Evolutionary conservation across 441 rosid genomes (phyloP), one percentile per base, ranked within the genome.

Genomic region (Gossypium schwendimanii): DNA sequence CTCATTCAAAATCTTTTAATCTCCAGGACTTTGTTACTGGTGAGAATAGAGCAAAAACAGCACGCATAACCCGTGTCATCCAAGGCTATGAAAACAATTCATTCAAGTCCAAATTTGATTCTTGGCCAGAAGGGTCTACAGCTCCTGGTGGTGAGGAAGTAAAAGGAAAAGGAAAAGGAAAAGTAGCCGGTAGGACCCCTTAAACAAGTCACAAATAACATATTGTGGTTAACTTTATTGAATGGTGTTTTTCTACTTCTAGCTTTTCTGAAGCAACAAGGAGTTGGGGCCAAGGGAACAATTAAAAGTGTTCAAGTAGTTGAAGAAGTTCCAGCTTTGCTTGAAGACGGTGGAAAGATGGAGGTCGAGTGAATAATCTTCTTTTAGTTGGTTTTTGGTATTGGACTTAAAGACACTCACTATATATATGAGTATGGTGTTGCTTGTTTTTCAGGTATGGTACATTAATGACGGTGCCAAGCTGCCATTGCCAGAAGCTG

Each of bases 221-320:
- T 52, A 10, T 76, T 55, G 6, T 72, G 5, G 53, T 64, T 66
- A 31, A 62, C 63, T 12, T 81, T 64, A 59, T 78, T 87, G 75
- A 78, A 54, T 55, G 66, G 3, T 50, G 24, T 6, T 59, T 71
- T 45, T 74, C 6, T 63, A 65, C 74, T 81, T 70, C 23, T 85
- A 96, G 98, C 99, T 75, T 75, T 94, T 78, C 80, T 94, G 86
- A 94, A 96, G 92, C 99, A 96, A 82, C 96, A 96, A 92, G 97
- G 96, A 77, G 85, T 83, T 65, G 98, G 94, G 75, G 83, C 89
- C 71, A 96, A 91, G 87, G 98, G 96, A 26, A 71, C 94, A 75
- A 81, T 91, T 70, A 94, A 96, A 85, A 97, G 95, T 63, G 87
- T 85, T 53, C 86, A 78, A 69, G 86, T 84, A 55, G 84, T 76